Evolutionary conservation across 2,329 filamentous ascomycete genomes (phyloP).

Genomic region (Xylaria digitata): DNA sequence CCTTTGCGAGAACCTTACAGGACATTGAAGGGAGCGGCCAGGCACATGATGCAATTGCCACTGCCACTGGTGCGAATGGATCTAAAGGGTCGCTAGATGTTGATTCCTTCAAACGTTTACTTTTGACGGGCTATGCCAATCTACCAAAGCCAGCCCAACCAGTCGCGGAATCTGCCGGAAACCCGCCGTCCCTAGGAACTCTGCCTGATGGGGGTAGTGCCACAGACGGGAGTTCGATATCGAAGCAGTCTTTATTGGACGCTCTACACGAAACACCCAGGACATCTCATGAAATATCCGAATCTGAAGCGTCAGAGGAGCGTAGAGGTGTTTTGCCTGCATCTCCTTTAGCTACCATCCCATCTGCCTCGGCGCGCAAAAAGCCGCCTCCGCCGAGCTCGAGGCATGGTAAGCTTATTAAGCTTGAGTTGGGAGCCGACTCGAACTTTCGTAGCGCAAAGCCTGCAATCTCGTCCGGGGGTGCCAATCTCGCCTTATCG

Average conservation of each 20-base stretch:
- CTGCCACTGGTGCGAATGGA: slow-evolving; percentile 50
- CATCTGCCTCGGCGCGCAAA: slow-evolving; percentile 51
- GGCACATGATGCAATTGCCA: slow-evolving; percentile 49
- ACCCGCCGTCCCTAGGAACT: slow-evolving; percentile 41
- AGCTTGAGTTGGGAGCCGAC: slow-evolving; percentile 58
- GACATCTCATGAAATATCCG: slow-evolving; percentile 68
- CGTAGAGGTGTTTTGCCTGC: slow-evolving; percentile 51
- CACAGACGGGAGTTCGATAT: slow-evolving; percentile 69
- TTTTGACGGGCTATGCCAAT: slow-evolving; percentile 76
- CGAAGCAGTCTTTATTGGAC: slow-evolving; percentile 69
- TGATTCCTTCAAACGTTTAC: slow-evolving; percentile 78
- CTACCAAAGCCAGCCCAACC: slow-evolving; percentile 45
- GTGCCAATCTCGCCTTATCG: slow-evolving; percentile 42
- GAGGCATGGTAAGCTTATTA: slow-evolving; percentile 81
- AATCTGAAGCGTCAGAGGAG: slow-evolving; percentile 62
- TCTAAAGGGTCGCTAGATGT: slow-evolving; percentile 72
- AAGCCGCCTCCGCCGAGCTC: slow-evolving; percentile 79
- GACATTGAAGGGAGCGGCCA: slow-evolving; percentile 58
- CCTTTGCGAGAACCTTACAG: slow-evolving; percentile 67
- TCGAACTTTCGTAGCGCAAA: slow-evolving; percentile 45
- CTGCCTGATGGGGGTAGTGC: slow-evolving; percentile 60
- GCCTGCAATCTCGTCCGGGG: slow-evolving; percentile 29
- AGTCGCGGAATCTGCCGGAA: slow-evolving; percentile 42
- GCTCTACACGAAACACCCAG: slow-evolving; percentile 62
- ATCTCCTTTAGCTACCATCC: slow-evolving; percentile 42